Evolutionary conservation across 1,284 basidiomycete genomes (phyloP), one percentile per base, ranked within the genome.

Genomic region (Hymenochaete sp.): DNA sequence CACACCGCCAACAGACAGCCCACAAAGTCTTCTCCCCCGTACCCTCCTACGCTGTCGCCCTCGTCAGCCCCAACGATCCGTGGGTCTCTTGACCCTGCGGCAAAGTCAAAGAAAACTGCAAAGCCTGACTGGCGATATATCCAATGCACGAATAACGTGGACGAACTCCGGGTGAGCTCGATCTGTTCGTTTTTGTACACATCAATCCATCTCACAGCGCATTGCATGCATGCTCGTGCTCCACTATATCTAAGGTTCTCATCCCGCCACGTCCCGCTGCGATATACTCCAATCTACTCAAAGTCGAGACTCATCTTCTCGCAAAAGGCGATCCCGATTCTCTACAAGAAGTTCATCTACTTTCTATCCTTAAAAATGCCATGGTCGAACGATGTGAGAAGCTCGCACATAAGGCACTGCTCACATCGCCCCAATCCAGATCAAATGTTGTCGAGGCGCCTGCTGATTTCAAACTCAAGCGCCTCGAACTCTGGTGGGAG

Each of bases 381-480:
- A 82, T 85, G 79, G 74, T 83, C 51, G 78, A 80, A 60, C 84
- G 84, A 55, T 82, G 79, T 58, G 75, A 77, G 53, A 72, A 75
- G 50, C 63, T 83, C 38, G 59, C 60, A 59, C 55, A 62, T 33
- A 59, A 63, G 5, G 51, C 55, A 63, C 62, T 58, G 62, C 62
- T 31, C 21, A 58, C 55, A n/a, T 16, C 28, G 14, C 19, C 57
- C 4, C 61, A 67, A 43, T 62, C 70, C 35, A 81, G 82, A 58
- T 73, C 77, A 51, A 31, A 31, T 31, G 77, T 78, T 8, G 63
- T 81, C 32, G 67, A 79, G 39, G 80, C 82, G 0, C 79, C 82
- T 1, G 57, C 71, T 27, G 81, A 85, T 58, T 84, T 85, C 57
- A 71, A 80, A 21, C 60, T 84, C 31, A 82, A 82, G 62, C 81